Percentiles rank a stretch among this genome's conserved stretches.
phyloP scores from a whole-genome alignment of 305 asterid species.

The Fraxinus albicans region DNA sequence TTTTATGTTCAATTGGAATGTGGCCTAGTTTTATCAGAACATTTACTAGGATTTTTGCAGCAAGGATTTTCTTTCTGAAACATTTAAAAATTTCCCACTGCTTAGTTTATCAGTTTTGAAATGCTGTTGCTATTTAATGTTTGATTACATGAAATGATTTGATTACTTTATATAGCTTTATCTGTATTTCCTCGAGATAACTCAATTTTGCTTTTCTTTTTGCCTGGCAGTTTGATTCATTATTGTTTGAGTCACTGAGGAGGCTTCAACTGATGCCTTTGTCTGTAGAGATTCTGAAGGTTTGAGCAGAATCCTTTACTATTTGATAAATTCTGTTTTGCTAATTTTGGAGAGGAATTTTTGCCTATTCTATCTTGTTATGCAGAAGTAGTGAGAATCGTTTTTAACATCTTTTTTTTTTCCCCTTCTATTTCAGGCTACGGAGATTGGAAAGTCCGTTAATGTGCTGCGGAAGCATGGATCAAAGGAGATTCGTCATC shows the following conservation, averaged over 20 bases:
- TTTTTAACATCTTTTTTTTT: slow-evolving; percentile 9
- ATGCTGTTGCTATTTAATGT: not conserved
- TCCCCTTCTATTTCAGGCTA: slow-evolving; percentile 42
- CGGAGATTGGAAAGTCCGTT: slow-evolving; percentile 67
- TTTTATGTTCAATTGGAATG: not conserved
- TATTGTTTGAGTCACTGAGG: slow-evolving; percentile 67
- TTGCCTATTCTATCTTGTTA: slow-evolving; percentile 14
- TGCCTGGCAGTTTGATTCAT: slow-evolving; percentile 49
- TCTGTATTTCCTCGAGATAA: not conserved
- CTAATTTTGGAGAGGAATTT: slow-evolving; percentile 1
- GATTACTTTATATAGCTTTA: slow-evolving; percentile 3
- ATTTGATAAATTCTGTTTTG: not conserved
- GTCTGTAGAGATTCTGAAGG: slow-evolving; percentile 84
- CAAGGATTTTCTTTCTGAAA: not conserved
- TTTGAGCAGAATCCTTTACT: slow-evolving; percentile 26
- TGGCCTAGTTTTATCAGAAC: not conserved
- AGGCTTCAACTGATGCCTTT: slow-evolving; percentile 76
- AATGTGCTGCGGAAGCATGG: slow-evolving; percentile 52
- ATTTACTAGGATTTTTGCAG: slow-evolving; percentile 2
- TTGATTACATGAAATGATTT: not conserved
- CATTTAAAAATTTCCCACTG: not conserved
- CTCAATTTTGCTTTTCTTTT: slow-evolving; percentile 18
- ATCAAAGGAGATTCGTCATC: slow-evolving; percentile 49
- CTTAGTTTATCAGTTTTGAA: not conserved
- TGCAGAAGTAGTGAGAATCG: not conserved